A percentile compares a stretch with the other conserved stretches of the same genome.
Conservation (phyloP, 768 basidiomycete species). For the Nidularia pulvinata region DNA sequence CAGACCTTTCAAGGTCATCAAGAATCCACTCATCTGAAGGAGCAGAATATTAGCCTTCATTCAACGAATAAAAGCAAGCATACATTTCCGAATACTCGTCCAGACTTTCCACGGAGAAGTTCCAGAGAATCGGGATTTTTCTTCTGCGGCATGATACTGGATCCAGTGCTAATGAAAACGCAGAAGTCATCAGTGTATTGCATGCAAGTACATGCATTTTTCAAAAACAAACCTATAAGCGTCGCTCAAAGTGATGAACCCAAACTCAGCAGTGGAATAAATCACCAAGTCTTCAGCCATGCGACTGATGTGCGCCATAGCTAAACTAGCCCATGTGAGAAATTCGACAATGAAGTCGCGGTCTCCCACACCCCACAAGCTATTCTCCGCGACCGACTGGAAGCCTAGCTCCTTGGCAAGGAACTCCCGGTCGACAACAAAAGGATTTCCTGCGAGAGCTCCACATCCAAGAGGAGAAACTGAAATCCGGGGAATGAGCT, state of each 20-base stretch:
- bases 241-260: slow-evolving; percentile 94
- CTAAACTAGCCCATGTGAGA: slow-evolving; percentile 92
- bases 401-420: slow-evolving; percentile 92
- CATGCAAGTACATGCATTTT: too few relatives aligned
- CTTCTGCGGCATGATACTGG: slow-evolving; percentile 99
- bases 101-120: slow-evolving; percentile 92
- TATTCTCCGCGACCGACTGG: slow-evolving; percentile 88
- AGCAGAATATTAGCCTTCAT: slow-evolving; percentile 4
- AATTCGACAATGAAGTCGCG: slow-evolving; percentile 98
- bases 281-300: slow-evolving; percentile 96
- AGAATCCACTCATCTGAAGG: slow-evolving; percentile 89
- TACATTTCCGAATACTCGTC: slow-evolving; percentile 92
- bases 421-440: slow-evolving; percentile 91
- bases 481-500: slow-evolving; percentile 88
- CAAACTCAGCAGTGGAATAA: slow-evolving; percentile 97
- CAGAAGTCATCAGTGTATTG: too few relatives aligned
- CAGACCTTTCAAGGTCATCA: slow-evolving; percentile 96
- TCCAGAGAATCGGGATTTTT: slow-evolving; percentile 98
- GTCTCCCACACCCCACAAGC: slow-evolving; percentile 95
- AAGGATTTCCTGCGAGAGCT: slow-evolving; percentile 96
- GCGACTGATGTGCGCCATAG: slow-evolving; percentile 93
- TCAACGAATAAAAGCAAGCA: slow-evolving; percentile 13
- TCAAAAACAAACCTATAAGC: slow-evolving; percentile 78
- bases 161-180: slow-evolving; percentile 73
- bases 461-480: slow-evolving; percentile 94